Evolutionary conservation across 2,329 filamentous ascomycete species (phyloP), one percentile per base, ranked within the genome.

Genomic region (Xylaria sp.): DNA sequence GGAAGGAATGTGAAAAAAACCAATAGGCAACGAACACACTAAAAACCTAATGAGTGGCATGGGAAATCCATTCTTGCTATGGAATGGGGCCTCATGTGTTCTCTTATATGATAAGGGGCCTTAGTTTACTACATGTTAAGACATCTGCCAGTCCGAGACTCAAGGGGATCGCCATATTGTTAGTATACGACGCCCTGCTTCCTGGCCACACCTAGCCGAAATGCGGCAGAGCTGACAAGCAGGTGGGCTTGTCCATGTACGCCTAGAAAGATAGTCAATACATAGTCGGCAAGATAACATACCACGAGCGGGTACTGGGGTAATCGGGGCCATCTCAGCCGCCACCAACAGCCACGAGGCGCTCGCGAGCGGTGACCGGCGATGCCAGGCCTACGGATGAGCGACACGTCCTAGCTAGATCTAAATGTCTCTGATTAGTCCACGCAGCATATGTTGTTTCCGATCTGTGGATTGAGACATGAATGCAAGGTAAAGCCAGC

Each of bases 21-120:
- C 19, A 59, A 63, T 38, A 44, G 52, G 41, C 40, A 54, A 62
- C 47, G 60, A 31, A 62, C 35, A 62, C 31, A 47, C 35, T 48
- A 25, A 58, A 38, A 25, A 51, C 17, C 27, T 38, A 54, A 21
- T 38, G 35, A 54, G 58, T 62, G 49, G 46, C 40, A 57, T 33
- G 33, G 21, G 19, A 54, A 21, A 41, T 19, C n/a, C 17, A 19
- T 47, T 46, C 54, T 5, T 15, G 17, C 10, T 35, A 46, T 23
- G 35, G 8, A 15, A 25, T 17, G 31, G 31, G 8, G 31, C 19
- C 40, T 40, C 31, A n/a, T n/a, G n/a, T n/a, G n/a, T n/a, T n/a
- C n/a, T n/a, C n/a, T n/a, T n/a, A n/a, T n/a, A n/a, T n/a, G n/a
- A n/a, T 15, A 33, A 48, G 54, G 47, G 54, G 60, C 43, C 46